Conservation (phyloP, 176 grass and related monocot species). For the Guadua angustifolia region DNA sequence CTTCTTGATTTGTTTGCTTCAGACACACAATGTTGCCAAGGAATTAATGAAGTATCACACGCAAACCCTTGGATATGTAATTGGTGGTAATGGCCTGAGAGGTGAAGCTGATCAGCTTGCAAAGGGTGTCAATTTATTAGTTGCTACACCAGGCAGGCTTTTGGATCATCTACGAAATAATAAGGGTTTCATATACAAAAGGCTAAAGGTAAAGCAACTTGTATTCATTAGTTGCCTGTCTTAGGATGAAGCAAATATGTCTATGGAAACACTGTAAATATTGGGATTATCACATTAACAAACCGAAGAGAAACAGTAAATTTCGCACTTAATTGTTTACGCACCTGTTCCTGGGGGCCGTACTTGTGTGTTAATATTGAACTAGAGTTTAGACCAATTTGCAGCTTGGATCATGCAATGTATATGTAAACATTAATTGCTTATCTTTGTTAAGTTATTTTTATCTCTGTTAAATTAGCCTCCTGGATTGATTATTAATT, state of each 20-base stretch:
- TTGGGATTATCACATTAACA: not conserved
- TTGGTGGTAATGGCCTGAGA: constrained; percentile 76
- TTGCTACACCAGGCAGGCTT: constrained; percentile 93
- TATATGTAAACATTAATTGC: not conserved
- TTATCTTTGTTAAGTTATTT: not conserved
- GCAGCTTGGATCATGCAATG: not conserved
- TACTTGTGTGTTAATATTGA: not conserved
- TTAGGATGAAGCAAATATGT: not conserved
- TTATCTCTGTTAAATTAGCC: not conserved
- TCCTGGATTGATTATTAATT: not conserved
- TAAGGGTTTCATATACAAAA: constrained; percentile 91
- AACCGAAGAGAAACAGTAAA: not conserved
- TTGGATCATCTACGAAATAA: constrained; percentile 96
- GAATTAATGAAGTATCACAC: constrained; percentile 92
- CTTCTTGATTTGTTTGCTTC: constrained; percentile 29
- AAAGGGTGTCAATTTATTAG: constrained; percentile 87
- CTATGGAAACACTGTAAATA: not conserved
- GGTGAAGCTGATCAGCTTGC: constrained; percentile 86
- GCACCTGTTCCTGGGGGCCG: not conserved
- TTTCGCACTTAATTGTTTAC: not conserved
- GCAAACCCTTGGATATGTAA: constrained; percentile 88
- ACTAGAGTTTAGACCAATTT: not conserved
- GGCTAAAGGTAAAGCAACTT: constrained; percentile 60
- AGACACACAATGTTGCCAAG: constrained; percentile 93
- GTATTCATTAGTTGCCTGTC: not conserved